Evolutionary conservation across 2,329 filamentous ascomycete genomes (phyloP).

Genomic region (Corynespora cassiicola): DNA sequence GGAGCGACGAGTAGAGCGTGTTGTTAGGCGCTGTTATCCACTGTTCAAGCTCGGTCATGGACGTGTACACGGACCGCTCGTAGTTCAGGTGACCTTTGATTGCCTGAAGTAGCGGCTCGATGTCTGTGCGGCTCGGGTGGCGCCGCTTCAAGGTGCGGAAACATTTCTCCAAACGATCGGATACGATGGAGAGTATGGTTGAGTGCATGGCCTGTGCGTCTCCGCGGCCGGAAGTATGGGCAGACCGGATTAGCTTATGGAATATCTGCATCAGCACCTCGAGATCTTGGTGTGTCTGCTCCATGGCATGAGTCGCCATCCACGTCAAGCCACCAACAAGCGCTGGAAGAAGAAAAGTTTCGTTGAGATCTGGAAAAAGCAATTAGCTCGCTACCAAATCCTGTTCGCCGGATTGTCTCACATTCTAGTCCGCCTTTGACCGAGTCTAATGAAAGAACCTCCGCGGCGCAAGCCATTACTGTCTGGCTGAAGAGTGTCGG

Average conservation of each 20-base stretch:
- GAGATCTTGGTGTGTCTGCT: constrained; percentile 67
- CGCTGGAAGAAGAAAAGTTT: constrained; percentile 81
- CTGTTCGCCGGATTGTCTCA: constrained; percentile 46
- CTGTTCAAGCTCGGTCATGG: constrained; percentile 70
- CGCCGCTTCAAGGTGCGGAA: constrained; percentile 71
- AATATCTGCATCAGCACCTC: constrained; percentile 75
- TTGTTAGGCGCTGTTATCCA: constrained; percentile 67
- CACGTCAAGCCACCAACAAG: constrained; percentile 76
- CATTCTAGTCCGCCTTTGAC: constrained; percentile 80
- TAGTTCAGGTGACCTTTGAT: constrained; percentile 66
- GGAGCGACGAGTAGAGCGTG: constrained; percentile 65
- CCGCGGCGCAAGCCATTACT: constrained; percentile 71
- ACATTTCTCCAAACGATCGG: constrained; percentile 71
- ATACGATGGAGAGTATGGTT: constrained; percentile 74
- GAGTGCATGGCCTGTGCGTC: constrained; percentile 76
- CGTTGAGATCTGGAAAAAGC: constrained; percentile 67
- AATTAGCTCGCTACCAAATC: constrained; percentile 7
- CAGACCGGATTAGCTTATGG: constrained; percentile 73
- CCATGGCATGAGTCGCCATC: constrained; percentile 73
- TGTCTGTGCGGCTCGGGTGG: constrained; percentile 71
- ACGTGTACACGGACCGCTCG: constrained; percentile 67
- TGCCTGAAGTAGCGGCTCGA: constrained; percentile 71
- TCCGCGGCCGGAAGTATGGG: constrained; percentile 71
- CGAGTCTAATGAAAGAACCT: constrained; percentile 70
- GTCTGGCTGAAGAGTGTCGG: constrained; percentile 80